These are phyloP conservation scores for Porphyrellus cyaneotinctus DNA, from an alignment of 768 basidiomycete genomes.

Conservation along the genomic window DNA sequence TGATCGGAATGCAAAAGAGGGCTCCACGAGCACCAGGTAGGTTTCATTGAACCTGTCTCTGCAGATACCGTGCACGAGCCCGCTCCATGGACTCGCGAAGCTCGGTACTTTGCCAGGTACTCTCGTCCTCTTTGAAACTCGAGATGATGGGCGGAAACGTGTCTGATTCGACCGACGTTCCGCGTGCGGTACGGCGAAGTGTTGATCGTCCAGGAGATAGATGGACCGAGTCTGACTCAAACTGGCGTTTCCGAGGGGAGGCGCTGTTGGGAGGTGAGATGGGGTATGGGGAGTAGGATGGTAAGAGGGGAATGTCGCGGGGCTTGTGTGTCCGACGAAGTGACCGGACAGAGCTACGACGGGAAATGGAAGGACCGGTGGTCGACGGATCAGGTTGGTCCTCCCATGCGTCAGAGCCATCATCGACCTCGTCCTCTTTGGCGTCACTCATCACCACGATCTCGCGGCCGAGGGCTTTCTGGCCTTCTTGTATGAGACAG, in stretches of 20 bases:
- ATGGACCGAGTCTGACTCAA: constrained; percentile 24
- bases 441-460: constrained; percentile 74
- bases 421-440: constrained; percentile 72
- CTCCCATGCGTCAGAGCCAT: constrained; percentile 72
- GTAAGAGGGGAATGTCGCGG: constrained; percentile 23
- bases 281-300: constrained; percentile 28
- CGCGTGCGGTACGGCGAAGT: constrained; percentile 22
- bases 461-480: constrained; percentile 71
- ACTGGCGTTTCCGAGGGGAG: constrained; percentile 34
- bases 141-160: constrained; percentile 16
- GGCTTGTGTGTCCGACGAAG: constrained; percentile 22
- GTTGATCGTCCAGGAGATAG: constrained; percentile 24
- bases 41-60: constrained; percentile 17
- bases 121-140: constrained; percentile 43
- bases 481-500: constrained; percentile 72
- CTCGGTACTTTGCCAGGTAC: constrained; percentile 58
- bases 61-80: constrained; percentile 43
- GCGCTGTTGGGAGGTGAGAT: constrained; percentile 26
- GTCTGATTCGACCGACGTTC: constrained; percentile 36
- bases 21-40: not conserved
- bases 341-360: constrained; percentile 25
- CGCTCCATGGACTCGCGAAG: constrained; percentile 68
- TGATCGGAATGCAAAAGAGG: not conserved
- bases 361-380: constrained; percentile 22
- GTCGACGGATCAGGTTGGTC: constrained; percentile 21